These are phyloP conservation scores for Thielaviopsis populi DNA, from an alignment of 2,329 filamentous ascomycete genomes.

Conservation along the genomic window DNA sequence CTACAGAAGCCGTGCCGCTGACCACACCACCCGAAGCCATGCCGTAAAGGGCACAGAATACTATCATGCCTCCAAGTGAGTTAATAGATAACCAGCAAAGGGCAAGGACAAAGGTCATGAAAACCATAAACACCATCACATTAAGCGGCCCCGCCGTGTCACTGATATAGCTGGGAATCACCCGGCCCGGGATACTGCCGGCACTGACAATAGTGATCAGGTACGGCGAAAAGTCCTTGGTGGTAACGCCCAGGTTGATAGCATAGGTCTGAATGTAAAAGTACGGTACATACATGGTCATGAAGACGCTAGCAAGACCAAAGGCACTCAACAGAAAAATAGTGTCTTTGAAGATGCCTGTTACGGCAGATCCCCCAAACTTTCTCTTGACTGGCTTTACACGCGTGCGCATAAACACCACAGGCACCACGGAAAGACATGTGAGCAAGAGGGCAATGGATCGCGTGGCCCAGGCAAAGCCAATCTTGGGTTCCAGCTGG, in stretches of 20 bases:
- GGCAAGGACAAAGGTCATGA: conserved; percentile 36
- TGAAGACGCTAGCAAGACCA: conserved; percentile 28
- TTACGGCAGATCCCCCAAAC: conserved; percentile 19
- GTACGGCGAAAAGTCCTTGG: conserved; percentile 26
- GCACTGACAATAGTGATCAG: conserved; percentile 32
- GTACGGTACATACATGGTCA: conserved; percentile 34
- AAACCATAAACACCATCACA: conserved; percentile 25
- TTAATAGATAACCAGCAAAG: conserved; percentile 30
- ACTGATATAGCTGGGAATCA: conserved; percentile 31
- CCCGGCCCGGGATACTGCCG: conserved; percentile 31
- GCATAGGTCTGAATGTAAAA: conserved; percentile 33
- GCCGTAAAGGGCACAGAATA: conserved; percentile 32
- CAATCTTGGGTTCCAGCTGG: conserved; percentile 33
- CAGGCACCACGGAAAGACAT: conserved; percentile 26
- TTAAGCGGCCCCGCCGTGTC: conserved; percentile 31
- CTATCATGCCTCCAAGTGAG: conserved; percentile 26
- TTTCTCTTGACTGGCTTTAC: conserved; percentile 21
- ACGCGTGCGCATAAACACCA: conserved; percentile 28
- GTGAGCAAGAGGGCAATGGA: conserved; percentile 32
- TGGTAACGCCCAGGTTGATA: conserved; percentile 28
- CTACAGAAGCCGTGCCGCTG: conserved; percentile 28
- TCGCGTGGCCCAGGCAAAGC: conserved; percentile 39
- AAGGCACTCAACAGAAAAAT: conserved; percentile 27
- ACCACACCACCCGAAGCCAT: conserved; percentile 33
- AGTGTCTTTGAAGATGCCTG: conserved; percentile 22